Conservation (phyloP, 1,284 basidiomycete genomes). For the Microbotryomycetes sp. region DNA sequence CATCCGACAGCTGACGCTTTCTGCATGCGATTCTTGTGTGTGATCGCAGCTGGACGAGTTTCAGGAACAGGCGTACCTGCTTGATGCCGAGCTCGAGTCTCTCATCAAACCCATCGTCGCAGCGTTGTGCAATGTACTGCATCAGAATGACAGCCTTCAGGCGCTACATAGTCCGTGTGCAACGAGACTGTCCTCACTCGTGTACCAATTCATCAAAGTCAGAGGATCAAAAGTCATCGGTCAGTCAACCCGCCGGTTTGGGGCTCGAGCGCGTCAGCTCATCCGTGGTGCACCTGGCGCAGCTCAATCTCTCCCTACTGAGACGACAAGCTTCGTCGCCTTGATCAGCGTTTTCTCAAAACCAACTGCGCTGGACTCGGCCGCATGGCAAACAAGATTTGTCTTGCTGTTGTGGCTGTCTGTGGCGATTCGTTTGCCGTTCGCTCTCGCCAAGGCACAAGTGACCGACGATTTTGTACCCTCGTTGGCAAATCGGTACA, state of each 20-base stretch:
- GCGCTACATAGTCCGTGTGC: conserved; percentile 47
- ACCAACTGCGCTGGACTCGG: conserved; percentile 44
- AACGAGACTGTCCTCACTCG: conserved; percentile 54
- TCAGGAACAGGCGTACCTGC: conserved; percentile 85
- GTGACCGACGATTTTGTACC: conserved; percentile 48
- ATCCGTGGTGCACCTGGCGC: neutral
- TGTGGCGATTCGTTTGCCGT: conserved; percentile 88
- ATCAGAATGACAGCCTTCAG: conserved; percentile 37
- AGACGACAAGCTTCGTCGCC: conserved; percentile 70
- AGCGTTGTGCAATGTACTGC: conserved; percentile 51
- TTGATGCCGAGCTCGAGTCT: conserved; percentile 88
- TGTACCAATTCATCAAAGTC: conserved; percentile 82
- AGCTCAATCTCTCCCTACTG: conserved; percentile 89
- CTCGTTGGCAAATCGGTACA: conserved; percentile 54
- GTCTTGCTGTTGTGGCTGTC: conserved; percentile 85
- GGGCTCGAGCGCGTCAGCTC: neutral
- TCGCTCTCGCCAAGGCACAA: conserved; percentile 62
- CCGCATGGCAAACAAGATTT: conserved; percentile 74
- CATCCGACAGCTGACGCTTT: no score
- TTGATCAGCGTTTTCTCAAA: conserved; percentile 64
- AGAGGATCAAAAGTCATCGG: conserved; percentile 89
- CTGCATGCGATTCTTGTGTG: no score
- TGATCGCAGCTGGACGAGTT: conserved; percentile 76
- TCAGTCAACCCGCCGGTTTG: conserved; percentile 48
- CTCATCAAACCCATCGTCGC: conserved; percentile 73